Conservation (phyloP, 371 early-diverging fungal genomes). For the Lichtheimia corymbifera region DNA sequence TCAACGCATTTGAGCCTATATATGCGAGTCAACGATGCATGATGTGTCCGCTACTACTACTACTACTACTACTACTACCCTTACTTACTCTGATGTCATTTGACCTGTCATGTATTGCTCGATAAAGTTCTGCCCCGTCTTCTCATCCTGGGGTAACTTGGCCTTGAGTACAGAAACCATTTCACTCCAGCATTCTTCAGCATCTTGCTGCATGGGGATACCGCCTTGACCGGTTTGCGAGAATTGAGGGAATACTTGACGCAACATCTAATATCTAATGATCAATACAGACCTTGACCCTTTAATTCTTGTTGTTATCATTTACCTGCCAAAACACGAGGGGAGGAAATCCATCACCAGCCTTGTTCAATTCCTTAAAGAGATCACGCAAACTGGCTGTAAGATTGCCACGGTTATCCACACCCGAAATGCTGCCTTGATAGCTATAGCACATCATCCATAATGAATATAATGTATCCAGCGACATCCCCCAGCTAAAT, state of each 20-base stretch:
- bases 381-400: conserved; percentile 73
- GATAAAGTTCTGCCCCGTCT: conserved; percentile 65
- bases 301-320: background rate
- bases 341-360: conserved; percentile 79
- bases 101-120: conserved; percentile 87
- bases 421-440: conserved; percentile 32
- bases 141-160: conserved; percentile 62
- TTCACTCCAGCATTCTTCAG: conserved; percentile 95
- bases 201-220: conserved; percentile 92
- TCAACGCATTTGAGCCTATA: conserved; percentile 76
- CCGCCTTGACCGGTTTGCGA: conserved; percentile 72
- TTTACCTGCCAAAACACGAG: conserved; percentile 75
- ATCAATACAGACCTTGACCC: too few species aligned
- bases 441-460: conserved; percentile 12
- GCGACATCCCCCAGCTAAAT: background rate
- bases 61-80: too few species aligned
- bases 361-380: conserved; percentile 67
- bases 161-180: conserved; percentile 66
- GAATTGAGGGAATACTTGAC: conserved; percentile 86
- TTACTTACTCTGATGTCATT: conserved; percentile 49
- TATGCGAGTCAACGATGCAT: background rate
- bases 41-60: too few species aligned
- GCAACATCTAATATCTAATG: conserved; percentile 53
- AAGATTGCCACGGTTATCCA: conserved; percentile 61
- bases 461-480: background rate